phyloP scores from a whole-genome alignment of 495 filamentous ascomycete species.

The Staphylotrichum longicolle region DNA sequence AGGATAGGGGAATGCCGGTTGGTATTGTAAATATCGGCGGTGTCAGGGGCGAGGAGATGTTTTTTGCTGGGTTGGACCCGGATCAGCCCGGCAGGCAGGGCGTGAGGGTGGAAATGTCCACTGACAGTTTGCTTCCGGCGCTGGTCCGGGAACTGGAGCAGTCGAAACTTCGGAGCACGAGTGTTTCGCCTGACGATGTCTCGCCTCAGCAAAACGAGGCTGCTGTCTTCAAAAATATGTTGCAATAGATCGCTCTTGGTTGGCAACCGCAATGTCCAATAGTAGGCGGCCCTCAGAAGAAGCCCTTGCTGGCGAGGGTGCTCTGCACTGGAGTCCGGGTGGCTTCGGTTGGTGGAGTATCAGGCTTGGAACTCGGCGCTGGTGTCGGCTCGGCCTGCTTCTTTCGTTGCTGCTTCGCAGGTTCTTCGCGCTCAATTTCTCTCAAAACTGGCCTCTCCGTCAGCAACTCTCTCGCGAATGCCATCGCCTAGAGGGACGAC shows the following conservation, averaged over 20 bases:
- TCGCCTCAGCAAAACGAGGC: slow-evolving; percentile 12
- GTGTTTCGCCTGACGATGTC: background rate
- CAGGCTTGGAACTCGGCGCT: background rate
- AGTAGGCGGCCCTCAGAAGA: slow-evolving; percentile 35
- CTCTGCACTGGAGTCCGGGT: slow-evolving; percentile 15
- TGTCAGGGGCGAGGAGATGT: slow-evolving; percentile 70
- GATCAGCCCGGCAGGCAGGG: slow-evolving; percentile 48
- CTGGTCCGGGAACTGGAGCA: slow-evolving; percentile 46
- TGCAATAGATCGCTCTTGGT: slow-evolving; percentile 38
- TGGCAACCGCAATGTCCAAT: background rate
- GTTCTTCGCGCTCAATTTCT: slow-evolving; percentile 78
- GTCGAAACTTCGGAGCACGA: background rate
- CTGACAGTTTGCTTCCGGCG: slow-evolving; percentile 53
- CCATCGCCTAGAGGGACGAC: slow-evolving; percentile 4
- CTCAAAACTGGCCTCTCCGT: slow-evolving; percentile 57
- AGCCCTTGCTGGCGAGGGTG: slow-evolving; percentile 32
- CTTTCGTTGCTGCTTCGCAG: slow-evolving; percentile 52
- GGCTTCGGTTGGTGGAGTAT: slow-evolving; percentile 7
- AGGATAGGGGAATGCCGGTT: slow-evolving; percentile 78
- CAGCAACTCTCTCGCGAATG: slow-evolving; percentile 5
- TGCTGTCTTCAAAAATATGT: slow-evolving; percentile 50
- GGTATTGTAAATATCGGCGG: slow-evolving; percentile 82
- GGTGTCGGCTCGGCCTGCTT: slow-evolving; percentile 16
- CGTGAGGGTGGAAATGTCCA: slow-evolving; percentile 53
- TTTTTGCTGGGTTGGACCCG: slow-evolving; percentile 56